phyloP scores from a whole-genome alignment of 2,329 filamentous ascomycete species.

The Mariannaea elegans region DNA sequence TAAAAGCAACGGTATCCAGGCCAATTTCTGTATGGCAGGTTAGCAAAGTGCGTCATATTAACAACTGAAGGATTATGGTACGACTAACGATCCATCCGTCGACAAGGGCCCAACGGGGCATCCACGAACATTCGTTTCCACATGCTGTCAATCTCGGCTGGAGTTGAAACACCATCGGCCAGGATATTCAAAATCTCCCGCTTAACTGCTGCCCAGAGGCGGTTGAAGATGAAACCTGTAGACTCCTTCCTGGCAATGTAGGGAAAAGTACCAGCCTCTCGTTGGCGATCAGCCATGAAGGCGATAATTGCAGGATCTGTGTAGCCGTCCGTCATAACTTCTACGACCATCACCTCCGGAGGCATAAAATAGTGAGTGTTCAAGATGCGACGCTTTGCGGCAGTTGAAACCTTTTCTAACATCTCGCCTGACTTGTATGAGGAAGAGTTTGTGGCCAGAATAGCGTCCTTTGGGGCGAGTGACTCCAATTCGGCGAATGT shows the following conservation, averaged over 20 bases:
- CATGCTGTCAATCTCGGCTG: conserved; percentile 57
- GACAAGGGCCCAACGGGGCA: not conserved
- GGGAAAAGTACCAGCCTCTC: conserved; percentile 52
- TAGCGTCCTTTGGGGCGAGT: conserved; percentile 51
- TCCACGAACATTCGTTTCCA: conserved; percentile 51
- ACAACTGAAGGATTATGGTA: not conserved
- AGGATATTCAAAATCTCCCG: conserved; percentile 59
- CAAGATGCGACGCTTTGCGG: conserved; percentile 49
- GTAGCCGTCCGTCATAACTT: conserved; percentile 61
- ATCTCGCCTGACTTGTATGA: conserved; percentile 62
- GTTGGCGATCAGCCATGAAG: conserved; percentile 52
- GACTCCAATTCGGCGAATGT: conserved; percentile 58
- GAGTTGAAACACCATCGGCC: conserved; percentile 57
- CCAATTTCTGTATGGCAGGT: too few relatives aligned
- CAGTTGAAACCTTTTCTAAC: conserved; percentile 51
- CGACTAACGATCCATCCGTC: too few relatives aligned
- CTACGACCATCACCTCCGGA: conserved; percentile 54
- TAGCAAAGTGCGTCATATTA: conserved; percentile 27
- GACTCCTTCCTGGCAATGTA: conserved; percentile 56
- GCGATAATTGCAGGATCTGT: conserved; percentile 54
- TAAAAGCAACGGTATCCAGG: conserved; percentile 61
- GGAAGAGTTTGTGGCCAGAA: conserved; percentile 61
- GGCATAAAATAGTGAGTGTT: conserved; percentile 65
- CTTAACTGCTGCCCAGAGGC: conserved; percentile 66
- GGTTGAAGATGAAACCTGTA: conserved; percentile 64